These are phyloP conservation scores for Fusarium neocosmosporiellum DNA, from an alignment of 2,329 filamentous ascomycete species.

Conservation along the genomic window DNA sequence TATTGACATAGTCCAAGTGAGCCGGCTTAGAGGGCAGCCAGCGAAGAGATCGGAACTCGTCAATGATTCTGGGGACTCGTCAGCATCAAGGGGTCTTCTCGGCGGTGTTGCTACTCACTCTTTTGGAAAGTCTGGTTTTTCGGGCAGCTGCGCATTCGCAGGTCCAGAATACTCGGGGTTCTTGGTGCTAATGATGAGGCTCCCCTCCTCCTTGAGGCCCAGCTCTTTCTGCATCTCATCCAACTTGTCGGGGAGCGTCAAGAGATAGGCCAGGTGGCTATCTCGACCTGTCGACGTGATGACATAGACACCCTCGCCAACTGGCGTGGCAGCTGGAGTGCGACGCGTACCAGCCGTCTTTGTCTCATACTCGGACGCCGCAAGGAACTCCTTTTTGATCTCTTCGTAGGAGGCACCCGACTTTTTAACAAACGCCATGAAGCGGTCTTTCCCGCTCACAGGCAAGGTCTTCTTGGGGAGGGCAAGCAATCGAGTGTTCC, in stretches of 20 bases:
- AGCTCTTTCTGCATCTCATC: conserved; percentile 81
- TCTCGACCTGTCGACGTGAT: conserved; percentile 78
- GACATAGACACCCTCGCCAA: conserved; percentile 89
- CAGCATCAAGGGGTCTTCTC: background rate
- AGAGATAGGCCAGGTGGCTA: conserved; percentile 82
- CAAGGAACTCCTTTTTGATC: conserved; percentile 79
- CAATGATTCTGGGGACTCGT: conserved; percentile 63
- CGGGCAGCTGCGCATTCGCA: conserved; percentile 69
- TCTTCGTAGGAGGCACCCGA: conserved; percentile 71
- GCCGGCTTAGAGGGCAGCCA: conserved; percentile 81
- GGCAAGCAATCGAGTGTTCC: conserved; percentile 77
- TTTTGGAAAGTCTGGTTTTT: conserved; percentile 76
- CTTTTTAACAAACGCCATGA: conserved; percentile 88
- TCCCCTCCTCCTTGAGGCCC: conserved; percentile 76
- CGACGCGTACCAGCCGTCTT: conserved; percentile 78
- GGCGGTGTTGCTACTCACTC: conserved; percentile 60
- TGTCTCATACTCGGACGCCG: conserved; percentile 76
- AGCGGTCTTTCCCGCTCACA: conserved; percentile 73
- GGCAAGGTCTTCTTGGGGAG: conserved; percentile 89
- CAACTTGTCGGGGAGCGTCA: conserved; percentile 77
- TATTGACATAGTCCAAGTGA: conserved; percentile 78
- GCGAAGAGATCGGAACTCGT: conserved; percentile 77
- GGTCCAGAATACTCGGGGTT: conserved; percentile 80
- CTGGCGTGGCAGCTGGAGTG: conserved; percentile 74
- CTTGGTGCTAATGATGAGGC: conserved; percentile 82